Evolutionary conservation across 768 basidiomycete species (phyloP), one percentile per base, ranked within the genome.

Genomic region (Ramaria rubella): DNA sequence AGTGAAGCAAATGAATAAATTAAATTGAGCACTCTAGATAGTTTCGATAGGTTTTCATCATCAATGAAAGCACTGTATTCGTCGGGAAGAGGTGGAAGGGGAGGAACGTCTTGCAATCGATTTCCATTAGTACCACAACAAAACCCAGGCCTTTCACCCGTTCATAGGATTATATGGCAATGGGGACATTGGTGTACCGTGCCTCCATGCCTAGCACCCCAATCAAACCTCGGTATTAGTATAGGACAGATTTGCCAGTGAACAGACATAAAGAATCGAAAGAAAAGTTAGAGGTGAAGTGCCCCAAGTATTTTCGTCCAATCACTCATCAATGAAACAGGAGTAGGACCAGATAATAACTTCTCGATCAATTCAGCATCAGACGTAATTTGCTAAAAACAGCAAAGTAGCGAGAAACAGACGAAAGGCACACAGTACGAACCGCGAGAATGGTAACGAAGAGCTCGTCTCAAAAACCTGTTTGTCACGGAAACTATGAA

Each of bases 1-100:
- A 70, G 43, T 1, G 67, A 60, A 23, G 70, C 68, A 53, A 71
- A 71, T 14, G 69, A 69, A 44, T 66, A 70, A 1, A 69, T 27
- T 19, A 70, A 61, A 49, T 72, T 72, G 4, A 72, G 59, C 11
- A 52, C 52, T 0, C 65, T 60, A 0, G 69, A 72, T 0, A 60
- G 46, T 0, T 46, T 36, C 0, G 71, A 72, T 2, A 71, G 61
- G 2, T 59, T n/a, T 0, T 62, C 64, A 49, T 70, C 34, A 48
- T 64, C 57, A 11, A 71, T 9, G 38, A 72, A 67, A 0, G 27
- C 12, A 24, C 61, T 36, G 55, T 58, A 70, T 56, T 70, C 65
- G 4, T 15, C 34, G 11, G 71, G 70, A 0, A 72, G 57, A 2
- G 69, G 63, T 11, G 66, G 29, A 29, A 44, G 44, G 8, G 48